Base-by-base conservation (phyloP, 1,139 yeast genomes). In the Kodamaea fungicola region DNA sequence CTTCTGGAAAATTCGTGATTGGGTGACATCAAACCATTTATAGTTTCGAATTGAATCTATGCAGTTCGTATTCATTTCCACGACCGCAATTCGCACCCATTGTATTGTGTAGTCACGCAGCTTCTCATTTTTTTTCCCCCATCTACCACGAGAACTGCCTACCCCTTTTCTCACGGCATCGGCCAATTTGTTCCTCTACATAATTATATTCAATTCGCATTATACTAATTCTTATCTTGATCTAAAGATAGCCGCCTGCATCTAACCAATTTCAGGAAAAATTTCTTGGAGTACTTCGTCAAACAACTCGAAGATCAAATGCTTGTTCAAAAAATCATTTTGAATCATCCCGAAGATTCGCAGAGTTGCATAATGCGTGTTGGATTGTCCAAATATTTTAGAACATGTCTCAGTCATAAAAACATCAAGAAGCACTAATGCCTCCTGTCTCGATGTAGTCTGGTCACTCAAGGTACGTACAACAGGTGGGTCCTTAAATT, bases 331-430 rank as follows among this genome's bases (percentile, higher is more conserved):
- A 25, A 71, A 69, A 40, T 82, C 86, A 52, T 87, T 85, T 54
- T 90, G 97, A 7, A 86, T 49, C 78, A 83, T 73, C 10, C 73
- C 75, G 55, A 84, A 84, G 1, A 86, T 32, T 34, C 76, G 66
- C 7, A 62, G 59, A 7, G 85, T 72, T 0, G 96, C 96, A 43
- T 67, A 71, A 35, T 68, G 69, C 2, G 95, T 75, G 46, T 79
- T 83, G 8, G 78, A 61, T 4, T 71, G 59, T 0, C 97, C 96
- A 43, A 89, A 87, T 0, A 88, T 74, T 46, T 76, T 80, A n/a
- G 89, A 78, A 41, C 86, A 78, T 0, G 81, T 67, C 40, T 84
- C 94, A 25, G 68, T 62, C 57, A 87, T 64, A 40, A 85, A 72
- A 9, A 73, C 62, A 37, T 74, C 78, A 34, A 88, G 56, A 8